A percentile compares a stretch with the other conserved stretches of the same genome.
These are phyloP conservation scores for Aspergillus jensenii DNA, from an alignment of 2,329 filamentous ascomycete genomes.

Conservation along the genomic window DNA sequence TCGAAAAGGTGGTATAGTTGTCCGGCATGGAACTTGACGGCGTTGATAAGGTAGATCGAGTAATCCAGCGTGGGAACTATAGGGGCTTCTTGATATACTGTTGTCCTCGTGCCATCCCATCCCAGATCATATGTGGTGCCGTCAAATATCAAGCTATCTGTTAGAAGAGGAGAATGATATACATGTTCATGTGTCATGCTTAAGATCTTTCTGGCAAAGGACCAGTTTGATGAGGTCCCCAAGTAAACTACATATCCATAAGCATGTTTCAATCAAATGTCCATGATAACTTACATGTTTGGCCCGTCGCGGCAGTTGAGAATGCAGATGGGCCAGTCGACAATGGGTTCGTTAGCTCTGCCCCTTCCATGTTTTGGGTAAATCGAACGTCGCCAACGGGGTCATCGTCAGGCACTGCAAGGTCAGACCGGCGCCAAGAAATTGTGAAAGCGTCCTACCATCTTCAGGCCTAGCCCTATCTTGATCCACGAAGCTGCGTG, in stretches of 20 bases:
- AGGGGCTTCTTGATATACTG: slow-evolving; percentile 27
- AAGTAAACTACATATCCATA: slow-evolving; percentile 45
- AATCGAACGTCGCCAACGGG: slow-evolving; percentile 12
- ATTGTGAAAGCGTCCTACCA: slow-evolving; percentile 13
- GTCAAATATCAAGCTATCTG: slow-evolving; percentile 51
- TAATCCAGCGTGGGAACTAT: slow-evolving; percentile 52
- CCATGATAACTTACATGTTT: slow-evolving; percentile 39
- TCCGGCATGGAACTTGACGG: slow-evolving; percentile 57
- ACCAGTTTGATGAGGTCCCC: slow-evolving; percentile 59
- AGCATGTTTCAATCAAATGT: not conserved
- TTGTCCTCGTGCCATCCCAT: slow-evolving; percentile 47
- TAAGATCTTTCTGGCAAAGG: slow-evolving; percentile 53
- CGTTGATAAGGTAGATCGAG: slow-evolving; percentile 54
- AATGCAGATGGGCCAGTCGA: slow-evolving; percentile 44
- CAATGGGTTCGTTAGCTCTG: slow-evolving; percentile 45
- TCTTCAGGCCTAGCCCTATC: slow-evolving; percentile 17
- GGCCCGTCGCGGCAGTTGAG: slow-evolving; percentile 41
- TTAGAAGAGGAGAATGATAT: slow-evolving; percentile 44
- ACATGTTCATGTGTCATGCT: slow-evolving; percentile 50
- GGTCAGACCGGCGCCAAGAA: not conserved
- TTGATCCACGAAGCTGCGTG: slow-evolving; percentile 18
- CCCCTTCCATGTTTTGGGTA: slow-evolving; percentile 26
- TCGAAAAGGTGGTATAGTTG: slow-evolving; percentile 58
- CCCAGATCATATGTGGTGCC: slow-evolving; percentile 53
- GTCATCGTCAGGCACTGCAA: slow-evolving; percentile 16